Evolutionary conservation across 2,329 filamentous ascomycete genomes (phyloP).

Genomic region (Ophiostoma novo-ulmi): DNA sequence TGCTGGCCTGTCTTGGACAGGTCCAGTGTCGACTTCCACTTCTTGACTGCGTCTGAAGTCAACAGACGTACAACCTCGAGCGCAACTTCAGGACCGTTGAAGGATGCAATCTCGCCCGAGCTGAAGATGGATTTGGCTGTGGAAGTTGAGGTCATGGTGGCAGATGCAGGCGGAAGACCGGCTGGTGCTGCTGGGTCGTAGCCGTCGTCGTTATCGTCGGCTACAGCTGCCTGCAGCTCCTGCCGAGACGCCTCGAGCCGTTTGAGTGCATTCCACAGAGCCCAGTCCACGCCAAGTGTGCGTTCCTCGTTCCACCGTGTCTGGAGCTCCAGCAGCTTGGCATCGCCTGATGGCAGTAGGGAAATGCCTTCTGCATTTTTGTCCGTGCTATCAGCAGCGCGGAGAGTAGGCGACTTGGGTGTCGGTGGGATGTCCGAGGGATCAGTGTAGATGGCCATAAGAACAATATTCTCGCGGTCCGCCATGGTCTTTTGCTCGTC

Average conservation of each 20-base stretch:
- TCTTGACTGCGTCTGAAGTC: slow-evolving; percentile 40
- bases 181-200: slow-evolving; percentile 17
- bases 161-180: background rate
- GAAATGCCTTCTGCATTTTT: slow-evolving; percentile 5
- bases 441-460: slow-evolving; percentile 57
- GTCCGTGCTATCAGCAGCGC: background rate
- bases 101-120: slow-evolving; percentile 9
- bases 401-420: slow-evolving; percentile 47
- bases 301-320: slow-evolving; percentile 44
- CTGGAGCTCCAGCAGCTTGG: slow-evolving; percentile 46
- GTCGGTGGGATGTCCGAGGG: slow-evolving; percentile 51
- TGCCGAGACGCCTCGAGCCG: slow-evolving; percentile 17
- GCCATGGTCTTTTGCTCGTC: slow-evolving; percentile 52
- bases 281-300: slow-evolving; percentile 25
- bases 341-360: slow-evolving; percentile 37
- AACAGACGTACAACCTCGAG: slow-evolving; percentile 41
- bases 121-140: background rate
- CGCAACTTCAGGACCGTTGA: slow-evolving; percentile 34
- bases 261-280: slow-evolving; percentile 25
- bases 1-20: slow-evolving; percentile 35
- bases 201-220: slow-evolving; percentile 18
- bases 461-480: slow-evolving; percentile 53
- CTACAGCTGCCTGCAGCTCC: slow-evolving; percentile 19
- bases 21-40: slow-evolving; percentile 41
- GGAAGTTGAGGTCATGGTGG: background rate